These are phyloP conservation scores for Rhodotorula babjevae DNA, from an alignment of 768 basidiomycete species.

Conservation along the genomic window DNA sequence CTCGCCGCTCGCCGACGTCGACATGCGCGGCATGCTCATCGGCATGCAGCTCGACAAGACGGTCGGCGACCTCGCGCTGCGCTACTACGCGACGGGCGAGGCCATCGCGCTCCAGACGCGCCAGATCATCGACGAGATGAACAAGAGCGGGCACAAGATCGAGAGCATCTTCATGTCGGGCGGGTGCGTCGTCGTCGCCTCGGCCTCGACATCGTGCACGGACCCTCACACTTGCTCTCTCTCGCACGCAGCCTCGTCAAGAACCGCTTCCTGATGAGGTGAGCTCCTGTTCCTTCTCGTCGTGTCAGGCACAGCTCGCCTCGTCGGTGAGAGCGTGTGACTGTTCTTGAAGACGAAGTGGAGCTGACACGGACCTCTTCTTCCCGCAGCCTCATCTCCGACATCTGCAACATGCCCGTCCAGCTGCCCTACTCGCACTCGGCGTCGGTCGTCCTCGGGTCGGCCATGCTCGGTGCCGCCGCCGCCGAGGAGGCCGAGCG, in stretches of 20 bases:
- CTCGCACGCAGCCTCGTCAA: conserved; percentile 60
- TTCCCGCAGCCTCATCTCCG: conserved; percentile 60
- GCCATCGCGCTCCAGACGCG: conserved; percentile 61
- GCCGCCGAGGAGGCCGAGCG: conserved; percentile 56
- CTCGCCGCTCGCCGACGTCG: conserved; percentile 91
- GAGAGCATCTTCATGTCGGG: conserved; percentile 78
- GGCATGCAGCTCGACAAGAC: conserved; percentile 76
- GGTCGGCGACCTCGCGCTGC: conserved; percentile 75
- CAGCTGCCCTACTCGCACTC: conserved; percentile 71
- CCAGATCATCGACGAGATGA: conserved; percentile 78
- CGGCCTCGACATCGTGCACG: no score
- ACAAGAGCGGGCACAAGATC: conserved; percentile 75
- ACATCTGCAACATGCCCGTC: conserved; percentile 74
- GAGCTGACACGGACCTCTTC: no score
- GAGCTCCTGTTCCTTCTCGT: not conserved
- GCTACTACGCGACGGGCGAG: conserved; percentile 85
- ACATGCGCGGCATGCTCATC: conserved; percentile 84
- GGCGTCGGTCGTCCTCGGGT: conserved; percentile 82
- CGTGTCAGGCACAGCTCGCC: no score
- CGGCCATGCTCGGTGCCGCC: conserved; percentile 87
- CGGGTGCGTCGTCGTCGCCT: conserved; percentile 28
- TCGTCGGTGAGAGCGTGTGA: not conserved
- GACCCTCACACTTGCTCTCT: not conserved
- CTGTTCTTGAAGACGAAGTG: no score
- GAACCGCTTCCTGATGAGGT: conserved; percentile 76